Evolutionary conservation across 2,329 filamentous ascomycete genomes (phyloP).

Genomic region (Fusarium devonianum): DNA sequence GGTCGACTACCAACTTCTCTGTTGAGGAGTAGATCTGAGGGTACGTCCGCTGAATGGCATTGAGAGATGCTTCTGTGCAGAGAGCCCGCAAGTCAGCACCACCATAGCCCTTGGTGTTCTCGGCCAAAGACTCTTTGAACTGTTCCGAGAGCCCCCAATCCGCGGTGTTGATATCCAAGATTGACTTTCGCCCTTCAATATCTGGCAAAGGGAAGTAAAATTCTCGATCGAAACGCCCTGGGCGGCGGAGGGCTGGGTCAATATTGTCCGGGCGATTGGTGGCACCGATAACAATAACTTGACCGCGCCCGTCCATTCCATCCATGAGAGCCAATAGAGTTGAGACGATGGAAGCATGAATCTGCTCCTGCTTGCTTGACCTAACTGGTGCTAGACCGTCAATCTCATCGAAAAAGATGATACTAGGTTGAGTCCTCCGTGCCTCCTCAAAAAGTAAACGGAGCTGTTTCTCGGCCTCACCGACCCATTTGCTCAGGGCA

Average conservation of each 20-base stretch:
- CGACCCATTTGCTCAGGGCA: slow-evolving; percentile 98
- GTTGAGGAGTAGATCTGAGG: slow-evolving; percentile 94
- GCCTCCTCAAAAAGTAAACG: slow-evolving; percentile 95
- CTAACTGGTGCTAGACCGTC: slow-evolving; percentile 94
- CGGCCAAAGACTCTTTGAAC: slow-evolving; percentile 85
- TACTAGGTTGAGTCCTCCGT: slow-evolving; percentile 93
- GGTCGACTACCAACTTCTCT: slow-evolving; percentile 88
- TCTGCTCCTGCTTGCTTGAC: slow-evolving; percentile 98
- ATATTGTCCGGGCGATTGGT: slow-evolving; percentile 97
- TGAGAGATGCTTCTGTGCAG: slow-evolving; percentile 94
- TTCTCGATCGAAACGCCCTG: slow-evolving; percentile 94
- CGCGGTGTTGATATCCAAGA: slow-evolving; percentile 93
- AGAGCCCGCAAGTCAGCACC: slow-evolving; percentile 93
- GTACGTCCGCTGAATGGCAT: slow-evolving; percentile 93
- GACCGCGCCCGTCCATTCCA: slow-evolving; percentile 96
- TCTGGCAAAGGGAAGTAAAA: slow-evolving; percentile 97
- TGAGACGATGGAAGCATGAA: slow-evolving; percentile 96
- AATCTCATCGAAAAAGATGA: slow-evolving; percentile 99
- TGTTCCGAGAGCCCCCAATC: slow-evolving; percentile 83
- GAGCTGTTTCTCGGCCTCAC: slow-evolving; percentile 94
- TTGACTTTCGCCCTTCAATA: slow-evolving; percentile 78
- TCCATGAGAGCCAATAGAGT: slow-evolving; percentile 95
- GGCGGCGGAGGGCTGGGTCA: slow-evolving; percentile 91
- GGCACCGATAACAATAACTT: slow-evolving; percentile 98
- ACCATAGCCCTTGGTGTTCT: slow-evolving; percentile 93